Evolutionary conservation across 2,329 filamentous ascomycete species (phyloP).

Genomic region (Lachnellula subtilissima): DNA sequence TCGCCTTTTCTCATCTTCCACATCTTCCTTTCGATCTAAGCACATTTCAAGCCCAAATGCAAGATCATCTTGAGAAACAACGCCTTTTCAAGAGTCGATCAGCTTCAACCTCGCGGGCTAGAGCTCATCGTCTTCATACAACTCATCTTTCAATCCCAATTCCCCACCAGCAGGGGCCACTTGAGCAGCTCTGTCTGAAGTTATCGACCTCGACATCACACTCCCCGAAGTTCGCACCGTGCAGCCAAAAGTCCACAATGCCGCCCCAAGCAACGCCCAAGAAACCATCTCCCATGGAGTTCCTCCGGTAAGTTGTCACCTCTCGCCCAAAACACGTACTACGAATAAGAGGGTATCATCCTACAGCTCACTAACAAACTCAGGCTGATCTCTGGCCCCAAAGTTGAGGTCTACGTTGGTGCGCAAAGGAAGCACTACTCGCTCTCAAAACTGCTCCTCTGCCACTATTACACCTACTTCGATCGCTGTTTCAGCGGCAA

Average conservation of each 20-base stretch:
- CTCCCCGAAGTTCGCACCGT: background rate
- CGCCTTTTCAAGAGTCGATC: too few relatives aligned
- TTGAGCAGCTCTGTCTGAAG: too few relatives aligned
- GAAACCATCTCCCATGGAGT: background rate
- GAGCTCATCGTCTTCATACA: background rate
- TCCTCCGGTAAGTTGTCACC: background rate
- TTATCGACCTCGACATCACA: background rate
- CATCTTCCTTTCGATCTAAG: too few relatives aligned
- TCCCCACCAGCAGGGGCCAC: too few relatives aligned
- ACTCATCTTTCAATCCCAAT: background rate
- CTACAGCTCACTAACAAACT: background rate
- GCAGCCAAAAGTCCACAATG: too few relatives aligned
- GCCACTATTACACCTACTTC: constrained; percentile 15
- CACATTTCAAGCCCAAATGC: too few relatives aligned
- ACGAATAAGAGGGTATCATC: background rate
- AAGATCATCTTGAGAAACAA: too few relatives aligned
- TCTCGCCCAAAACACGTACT: background rate
- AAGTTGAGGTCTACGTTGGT: constrained; percentile 13
- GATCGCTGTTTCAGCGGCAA: constrained; percentile 11
- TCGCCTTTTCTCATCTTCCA: too few relatives aligned
- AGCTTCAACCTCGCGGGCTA: background rate
- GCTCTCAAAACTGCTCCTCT: constrained; percentile 12
- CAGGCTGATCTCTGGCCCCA: constrained; percentile 9
- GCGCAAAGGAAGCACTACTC: constrained; percentile 9
- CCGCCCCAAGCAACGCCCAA: background rate